These are phyloP conservation scores for Penicillium sp. DNA, from an alignment of 2,329 filamentous ascomycete species.

Conservation along the genomic window DNA sequence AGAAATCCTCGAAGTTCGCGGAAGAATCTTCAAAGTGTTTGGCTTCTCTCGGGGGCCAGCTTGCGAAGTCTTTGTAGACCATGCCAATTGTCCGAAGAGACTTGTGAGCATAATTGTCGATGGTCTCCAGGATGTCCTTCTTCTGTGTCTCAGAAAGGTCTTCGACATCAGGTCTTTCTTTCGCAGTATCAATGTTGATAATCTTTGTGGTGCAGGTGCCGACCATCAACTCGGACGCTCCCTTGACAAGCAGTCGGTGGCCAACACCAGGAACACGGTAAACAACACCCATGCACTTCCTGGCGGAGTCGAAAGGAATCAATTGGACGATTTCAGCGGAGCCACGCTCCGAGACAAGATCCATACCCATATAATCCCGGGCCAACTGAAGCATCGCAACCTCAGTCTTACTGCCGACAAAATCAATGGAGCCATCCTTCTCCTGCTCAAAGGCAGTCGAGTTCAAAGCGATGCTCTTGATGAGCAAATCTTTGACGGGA, in stretches of 20 bases:
- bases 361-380: conserved; percentile 64
- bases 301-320: conserved; percentile 71
- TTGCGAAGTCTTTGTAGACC: conserved; percentile 68
- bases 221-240: conserved; percentile 49
- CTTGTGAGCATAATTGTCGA: conserved; percentile 46
- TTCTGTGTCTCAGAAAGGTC: conserved; percentile 27
- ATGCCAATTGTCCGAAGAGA: conserved; percentile 74
- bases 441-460: conserved; percentile 76
- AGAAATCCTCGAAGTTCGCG: conserved; percentile 65
- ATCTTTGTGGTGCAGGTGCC: conserved; percentile 34
- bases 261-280: conserved; percentile 38
- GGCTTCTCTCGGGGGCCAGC: conserved; percentile 62
- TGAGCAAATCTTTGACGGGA: conserved; percentile 35
- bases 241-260: conserved; percentile 49
- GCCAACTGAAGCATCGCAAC: conserved; percentile 70
- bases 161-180: conserved; percentile 23
- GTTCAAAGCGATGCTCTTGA: conserved; percentile 46
- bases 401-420: conserved; percentile 76
- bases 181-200: conserved; percentile 29
- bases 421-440: conserved; percentile 62
- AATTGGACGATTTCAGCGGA: conserved; percentile 63
- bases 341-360: conserved; percentile 61
- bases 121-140: conserved; percentile 31
- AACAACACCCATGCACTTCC: conserved; percentile 62
- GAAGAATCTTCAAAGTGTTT: conserved; percentile 56